Evolutionary conservation across 106 monocot species (phyloP).

Genomic region (Iris macrosiphon): DNA sequence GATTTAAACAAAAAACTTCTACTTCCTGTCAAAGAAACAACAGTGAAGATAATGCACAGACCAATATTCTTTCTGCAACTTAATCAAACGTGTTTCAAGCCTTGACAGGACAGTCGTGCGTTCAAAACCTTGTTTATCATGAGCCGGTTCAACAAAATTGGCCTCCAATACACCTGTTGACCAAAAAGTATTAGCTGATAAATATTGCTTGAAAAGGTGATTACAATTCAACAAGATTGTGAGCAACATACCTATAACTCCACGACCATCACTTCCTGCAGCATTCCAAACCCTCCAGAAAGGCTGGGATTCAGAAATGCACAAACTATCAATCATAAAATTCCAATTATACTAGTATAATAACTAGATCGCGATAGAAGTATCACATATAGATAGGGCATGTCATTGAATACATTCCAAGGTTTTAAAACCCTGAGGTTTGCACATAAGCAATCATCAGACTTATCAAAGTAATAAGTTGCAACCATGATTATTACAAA

Average conservation of each 20-base stretch:
- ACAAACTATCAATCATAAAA: too few relatives aligned
- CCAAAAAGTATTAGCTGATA: not conserved
- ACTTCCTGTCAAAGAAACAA: not conserved
- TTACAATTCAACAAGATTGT: not conserved
- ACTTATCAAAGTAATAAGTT: too few relatives aligned
- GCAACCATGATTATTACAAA: too few relatives aligned
- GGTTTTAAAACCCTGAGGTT: too few relatives aligned
- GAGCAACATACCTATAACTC: slow-evolving; percentile 43
- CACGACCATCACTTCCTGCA: slow-evolving; percentile 62
- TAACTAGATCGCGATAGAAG: too few relatives aligned
- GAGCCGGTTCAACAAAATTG: slow-evolving; percentile 56
- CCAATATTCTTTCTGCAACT: slow-evolving; percentile 63
- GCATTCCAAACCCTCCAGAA: slow-evolving; percentile 74
- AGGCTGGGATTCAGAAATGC: slow-evolving; percentile 23
- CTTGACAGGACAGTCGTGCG: slow-evolving; percentile 32
- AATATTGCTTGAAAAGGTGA: too few relatives aligned
- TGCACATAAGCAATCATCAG: too few relatives aligned
- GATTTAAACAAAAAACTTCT: not conserved
- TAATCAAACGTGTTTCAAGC: slow-evolving; percentile 39
- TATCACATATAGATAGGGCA: too few relatives aligned
- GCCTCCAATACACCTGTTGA: slow-evolving; percentile 48
- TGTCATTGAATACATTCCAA: too few relatives aligned
- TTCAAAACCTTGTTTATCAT: slow-evolving; percentile 60
- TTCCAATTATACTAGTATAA: too few relatives aligned
- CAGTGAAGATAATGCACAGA: slow-evolving; percentile 7